Conservation (phyloP, 192 early-diverging fungal genomes). For the Chytriomyces hyalinus region DNA sequence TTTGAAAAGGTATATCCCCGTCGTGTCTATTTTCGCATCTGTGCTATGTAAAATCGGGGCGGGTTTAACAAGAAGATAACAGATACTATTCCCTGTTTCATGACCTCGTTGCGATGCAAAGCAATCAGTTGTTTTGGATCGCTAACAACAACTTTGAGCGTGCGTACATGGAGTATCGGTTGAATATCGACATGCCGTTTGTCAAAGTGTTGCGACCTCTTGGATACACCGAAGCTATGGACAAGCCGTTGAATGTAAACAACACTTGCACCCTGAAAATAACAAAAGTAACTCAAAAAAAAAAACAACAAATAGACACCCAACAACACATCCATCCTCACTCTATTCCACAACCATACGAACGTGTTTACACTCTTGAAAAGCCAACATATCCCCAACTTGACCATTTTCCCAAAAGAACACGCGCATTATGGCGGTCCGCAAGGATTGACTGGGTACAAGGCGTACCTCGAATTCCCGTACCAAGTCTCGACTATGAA, state of each 20-base stretch:
- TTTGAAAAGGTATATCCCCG: not conserved
- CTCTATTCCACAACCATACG: constrained; percentile 2
- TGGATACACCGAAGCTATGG: not conserved
- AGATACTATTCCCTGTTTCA: constrained; percentile 15
- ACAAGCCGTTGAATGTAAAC: not conserved
- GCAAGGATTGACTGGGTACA: constrained; percentile 3
- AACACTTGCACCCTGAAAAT: not conserved
- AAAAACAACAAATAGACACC: not conserved
- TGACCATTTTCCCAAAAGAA: constrained; percentile 15
- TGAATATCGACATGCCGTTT: constrained; percentile 9
- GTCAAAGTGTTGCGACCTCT: constrained; percentile 17
- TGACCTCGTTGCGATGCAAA: not conserved
- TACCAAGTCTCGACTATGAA: constrained; percentile 37
- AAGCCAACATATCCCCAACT: not conserved
- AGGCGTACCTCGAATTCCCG: constrained; percentile 32
- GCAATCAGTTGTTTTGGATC: constrained; percentile 9
- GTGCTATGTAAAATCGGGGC: no score
- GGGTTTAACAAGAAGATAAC: not conserved
- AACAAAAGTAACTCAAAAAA: not conserved
- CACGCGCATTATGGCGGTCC: constrained; percentile 30
- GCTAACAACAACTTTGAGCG: constrained; percentile 33
- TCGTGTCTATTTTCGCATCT: no score
- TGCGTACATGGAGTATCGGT: constrained; percentile 21
- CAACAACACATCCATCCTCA: not conserved
- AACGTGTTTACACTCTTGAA: constrained; percentile 12